phyloP scores from a whole-genome alignment of 352 stramenopile species.

The Phytophthora sp. region DNA sequence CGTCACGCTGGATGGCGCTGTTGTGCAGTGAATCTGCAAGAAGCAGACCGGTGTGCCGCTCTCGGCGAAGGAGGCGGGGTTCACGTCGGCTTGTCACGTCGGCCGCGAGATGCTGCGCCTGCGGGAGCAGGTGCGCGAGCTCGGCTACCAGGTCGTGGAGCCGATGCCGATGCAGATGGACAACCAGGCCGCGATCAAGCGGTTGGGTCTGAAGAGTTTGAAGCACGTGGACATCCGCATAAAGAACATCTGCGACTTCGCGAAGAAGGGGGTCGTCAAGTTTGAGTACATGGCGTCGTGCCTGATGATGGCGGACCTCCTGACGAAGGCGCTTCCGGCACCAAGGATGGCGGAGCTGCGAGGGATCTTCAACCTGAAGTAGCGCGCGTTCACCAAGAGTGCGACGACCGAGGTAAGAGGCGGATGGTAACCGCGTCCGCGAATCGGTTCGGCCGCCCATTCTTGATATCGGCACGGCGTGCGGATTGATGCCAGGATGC shows the following conservation, averaged over 20 bases:
- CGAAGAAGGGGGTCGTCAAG: not conserved
- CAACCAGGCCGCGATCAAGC: not conserved
- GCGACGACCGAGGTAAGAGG: no score
- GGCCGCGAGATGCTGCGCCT: not conserved
- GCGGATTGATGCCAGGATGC: no score
- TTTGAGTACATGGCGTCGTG: not conserved
- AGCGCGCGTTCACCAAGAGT: no score
- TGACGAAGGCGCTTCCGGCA: not conserved
- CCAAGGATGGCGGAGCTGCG: not conserved
- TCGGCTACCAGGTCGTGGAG: not conserved
- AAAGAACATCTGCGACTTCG: not conserved
- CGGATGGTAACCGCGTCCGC: no score
- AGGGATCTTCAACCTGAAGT: no score
- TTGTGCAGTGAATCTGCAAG: conserved; percentile 9
- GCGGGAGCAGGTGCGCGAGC: not conserved
- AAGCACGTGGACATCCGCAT: not conserved
- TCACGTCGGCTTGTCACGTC: no score
- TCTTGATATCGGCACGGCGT: no score
- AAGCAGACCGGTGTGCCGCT: not conserved
- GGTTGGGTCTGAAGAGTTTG: not conserved
- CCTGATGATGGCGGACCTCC: not conserved
- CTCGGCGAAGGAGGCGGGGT: no score
- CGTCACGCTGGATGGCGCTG: not conserved
- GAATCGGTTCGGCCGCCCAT: no score
- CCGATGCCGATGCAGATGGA: no score